These are phyloP conservation scores for Firmiana major DNA, from an alignment of 345 rosid species.

Conservation along the genomic window DNA sequence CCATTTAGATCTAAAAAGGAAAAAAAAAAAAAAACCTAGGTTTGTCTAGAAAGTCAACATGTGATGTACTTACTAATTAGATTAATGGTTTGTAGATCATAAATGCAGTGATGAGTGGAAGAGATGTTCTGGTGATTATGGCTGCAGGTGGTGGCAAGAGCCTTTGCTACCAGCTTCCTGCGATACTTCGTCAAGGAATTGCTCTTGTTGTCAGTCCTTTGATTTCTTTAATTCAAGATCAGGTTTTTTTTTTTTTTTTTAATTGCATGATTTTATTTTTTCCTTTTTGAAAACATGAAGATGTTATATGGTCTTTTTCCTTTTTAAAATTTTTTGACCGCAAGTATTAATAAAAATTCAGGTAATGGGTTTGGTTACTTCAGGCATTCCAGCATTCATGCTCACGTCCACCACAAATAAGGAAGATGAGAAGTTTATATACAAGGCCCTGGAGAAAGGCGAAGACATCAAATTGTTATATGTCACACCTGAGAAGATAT, in stretches of 20 bases:
- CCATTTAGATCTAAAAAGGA: neutral
- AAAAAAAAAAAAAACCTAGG: too few species aligned
- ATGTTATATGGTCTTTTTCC: too few species aligned
- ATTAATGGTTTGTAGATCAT: slow-evolving; percentile 45
- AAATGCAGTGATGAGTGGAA: slow-evolving; percentile 76
- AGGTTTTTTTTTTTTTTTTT: slow-evolving; percentile 43
- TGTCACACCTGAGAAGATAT: slow-evolving; percentile 92
- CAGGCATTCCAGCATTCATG: slow-evolving; percentile 82
- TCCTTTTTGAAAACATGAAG: too few species aligned
- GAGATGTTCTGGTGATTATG: slow-evolving; percentile 90
- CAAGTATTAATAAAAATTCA: slow-evolving; percentile 20
- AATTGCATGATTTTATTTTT: too few species aligned
- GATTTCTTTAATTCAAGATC: slow-evolving; percentile 92
- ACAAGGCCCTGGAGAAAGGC: slow-evolving; percentile 89
- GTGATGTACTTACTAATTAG: neutral
- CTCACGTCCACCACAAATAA: slow-evolving; percentile 81
- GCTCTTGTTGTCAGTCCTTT: slow-evolving; percentile 90
- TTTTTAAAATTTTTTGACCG: neutral
- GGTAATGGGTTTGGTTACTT: slow-evolving; percentile 91
- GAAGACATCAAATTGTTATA: slow-evolving; percentile 78
- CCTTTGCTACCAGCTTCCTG: slow-evolving; percentile 94
- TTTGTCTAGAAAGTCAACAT: neutral
- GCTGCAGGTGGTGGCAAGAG: slow-evolving; percentile 99
- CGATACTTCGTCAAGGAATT: slow-evolving; percentile 64
- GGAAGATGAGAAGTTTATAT: slow-evolving; percentile 85